Evolutionary conservation across 2,329 filamentous ascomycete genomes (phyloP), one percentile per base, ranked within the genome.

Genomic region (Arthrobotrys iridis): DNA sequence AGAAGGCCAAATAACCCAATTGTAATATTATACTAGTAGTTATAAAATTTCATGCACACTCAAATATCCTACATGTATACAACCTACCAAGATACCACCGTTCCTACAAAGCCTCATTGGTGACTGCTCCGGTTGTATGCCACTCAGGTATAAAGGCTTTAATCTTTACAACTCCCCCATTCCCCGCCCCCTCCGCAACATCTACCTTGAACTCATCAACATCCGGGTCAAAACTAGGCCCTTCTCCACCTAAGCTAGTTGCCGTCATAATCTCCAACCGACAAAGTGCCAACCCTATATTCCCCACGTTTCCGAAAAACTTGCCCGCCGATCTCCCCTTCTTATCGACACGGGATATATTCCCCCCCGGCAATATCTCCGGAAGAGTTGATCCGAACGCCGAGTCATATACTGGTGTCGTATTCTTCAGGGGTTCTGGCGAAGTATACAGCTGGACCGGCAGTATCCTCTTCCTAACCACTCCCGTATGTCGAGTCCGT

Each of bases 191-290:
- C 2, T 83, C 84, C 1, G 82, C 83, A 79, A 84, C 85, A 15
- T 85, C 83, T 77, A 87, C 80, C 8, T 83, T 81, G 79, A 88
- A 88, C 63, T 83, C 81, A 48, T 81, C 81, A 11, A 80, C 84
- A 46, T 84, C 84, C 24, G 84, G 84, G 72, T 87, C 84, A 78
- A 91, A 91, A 82, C 90, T 70, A 3, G 87, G 86, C 0, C 87
- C 86, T 77, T 91, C 88, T 67, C 88, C 87, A 3, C 89, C 91
- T 63, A 95, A 83, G 33, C 85, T 84, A 52, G 95, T 84, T 80
- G 93, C 90, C 3, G 92, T 96, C 93, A 97, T 97, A 81, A 90
- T 89, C 83, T 96, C 93, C 78, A 98, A 83, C 24, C 94, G 88
- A 81, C 94, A 97, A 78, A 97, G 83, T 1, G 89, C 94, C 60